phyloP scores from a whole-genome alignment of 2,329 filamentous ascomycete genomes.

The Colletotrichum siamense region DNA sequence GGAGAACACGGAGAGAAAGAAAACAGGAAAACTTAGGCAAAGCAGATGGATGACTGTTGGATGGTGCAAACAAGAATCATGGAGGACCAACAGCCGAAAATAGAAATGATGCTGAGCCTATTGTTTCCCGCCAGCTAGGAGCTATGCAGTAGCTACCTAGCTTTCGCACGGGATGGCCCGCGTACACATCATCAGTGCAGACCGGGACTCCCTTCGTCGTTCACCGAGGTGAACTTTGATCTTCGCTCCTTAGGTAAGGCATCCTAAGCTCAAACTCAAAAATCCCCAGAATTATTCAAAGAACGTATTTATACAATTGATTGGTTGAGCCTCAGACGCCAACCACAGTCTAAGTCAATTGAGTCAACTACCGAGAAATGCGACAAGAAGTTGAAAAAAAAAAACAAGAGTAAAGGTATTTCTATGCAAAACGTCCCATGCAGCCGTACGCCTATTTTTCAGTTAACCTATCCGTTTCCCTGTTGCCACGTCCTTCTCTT shows the following conservation, averaged over 20 bases:
- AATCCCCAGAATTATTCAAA: neutral
- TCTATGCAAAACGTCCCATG: slow-evolving; percentile 15
- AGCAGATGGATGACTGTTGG: neutral
- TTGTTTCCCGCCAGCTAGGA: neutral
- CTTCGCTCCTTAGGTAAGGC: neutral
- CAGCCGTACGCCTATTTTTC: slow-evolving; percentile 21
- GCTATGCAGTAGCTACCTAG: neutral
- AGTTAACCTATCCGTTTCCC: slow-evolving; percentile 18
- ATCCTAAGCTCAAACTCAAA: neutral
- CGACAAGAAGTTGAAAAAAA: slow-evolving; percentile 20
- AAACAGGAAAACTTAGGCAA: neutral
- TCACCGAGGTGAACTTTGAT: neutral
- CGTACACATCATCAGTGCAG: neutral
- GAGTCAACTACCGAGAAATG: slow-evolving; percentile 27
- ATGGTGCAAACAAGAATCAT: neutral
- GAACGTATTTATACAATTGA: neutral
- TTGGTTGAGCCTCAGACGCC: slow-evolving; percentile 7
- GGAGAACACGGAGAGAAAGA: neutral
- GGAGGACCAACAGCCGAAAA: neutral
- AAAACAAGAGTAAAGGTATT: neutral
- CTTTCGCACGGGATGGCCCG: slow-evolving; percentile 4
- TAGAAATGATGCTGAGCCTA: neutral
- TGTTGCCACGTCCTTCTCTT: slow-evolving; percentile 17
- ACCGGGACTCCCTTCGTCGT: neutral
- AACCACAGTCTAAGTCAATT: neutral